Conservation (phyloP, 2,329 filamentous ascomycete genomes). For the Botrytis sinoallii region DNA sequence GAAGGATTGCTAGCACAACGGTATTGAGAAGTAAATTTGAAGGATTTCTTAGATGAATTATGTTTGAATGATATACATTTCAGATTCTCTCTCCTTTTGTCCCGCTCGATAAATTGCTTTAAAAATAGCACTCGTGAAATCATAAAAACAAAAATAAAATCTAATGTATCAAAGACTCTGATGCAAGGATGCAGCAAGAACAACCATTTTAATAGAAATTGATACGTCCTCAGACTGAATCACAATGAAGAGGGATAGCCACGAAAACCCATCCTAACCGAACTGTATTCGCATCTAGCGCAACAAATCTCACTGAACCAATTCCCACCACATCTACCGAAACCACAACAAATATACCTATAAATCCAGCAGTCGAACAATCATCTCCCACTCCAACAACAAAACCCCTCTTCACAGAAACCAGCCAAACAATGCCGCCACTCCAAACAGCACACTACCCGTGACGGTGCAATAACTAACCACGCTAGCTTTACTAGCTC, state of each 20-base stretch:
- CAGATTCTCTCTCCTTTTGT: not conserved
- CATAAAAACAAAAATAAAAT: not conserved
- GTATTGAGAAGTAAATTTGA: not conserved
- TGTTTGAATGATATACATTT: not conserved
- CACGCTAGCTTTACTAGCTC: not conserved
- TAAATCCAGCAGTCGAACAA: not conserved
- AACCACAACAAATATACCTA: not conserved
- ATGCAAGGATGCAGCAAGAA: not conserved
- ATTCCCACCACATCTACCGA: not conserved
- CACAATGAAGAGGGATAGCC: not conserved
- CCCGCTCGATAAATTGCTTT: not conserved
- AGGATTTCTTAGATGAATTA: not conserved
- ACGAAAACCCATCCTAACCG: rapidly evolving
- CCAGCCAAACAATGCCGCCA: constrained; percentile 7
- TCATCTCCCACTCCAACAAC: too few species aligned
- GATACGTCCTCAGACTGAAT: not conserved
- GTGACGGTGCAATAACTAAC: constrained; percentile 7
- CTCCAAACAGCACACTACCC: not conserved
- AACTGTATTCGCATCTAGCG: not conserved
- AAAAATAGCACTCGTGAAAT: not conserved
- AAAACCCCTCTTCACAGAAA: not conserved
- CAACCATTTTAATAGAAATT: not conserved
- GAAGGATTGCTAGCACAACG: not conserved
- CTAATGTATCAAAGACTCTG: not conserved
- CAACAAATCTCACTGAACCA: not conserved